Percentiles rank a stretch among this genome's conserved stretches.
These are phyloP conservation scores for Diplodia sapinea DNA, from an alignment of 2,329 filamentous ascomycete genomes.

Conservation along the genomic window DNA sequence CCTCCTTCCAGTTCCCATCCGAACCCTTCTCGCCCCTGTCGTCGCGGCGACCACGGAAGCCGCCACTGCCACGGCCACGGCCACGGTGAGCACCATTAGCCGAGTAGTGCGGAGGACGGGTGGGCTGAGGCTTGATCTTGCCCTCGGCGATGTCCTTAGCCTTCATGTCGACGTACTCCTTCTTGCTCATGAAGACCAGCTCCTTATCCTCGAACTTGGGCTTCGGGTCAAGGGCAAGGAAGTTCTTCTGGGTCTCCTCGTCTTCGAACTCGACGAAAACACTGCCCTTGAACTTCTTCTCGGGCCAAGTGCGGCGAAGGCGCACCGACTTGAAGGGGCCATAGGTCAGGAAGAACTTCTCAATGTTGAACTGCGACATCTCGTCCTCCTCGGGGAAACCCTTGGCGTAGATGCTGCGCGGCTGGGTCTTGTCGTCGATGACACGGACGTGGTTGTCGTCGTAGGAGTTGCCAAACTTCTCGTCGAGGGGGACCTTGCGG, in stretches of 20 bases:
- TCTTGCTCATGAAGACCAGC: conserved; percentile 85
- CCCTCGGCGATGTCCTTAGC: conserved; percentile 52
- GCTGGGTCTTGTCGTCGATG: conserved; percentile 69
- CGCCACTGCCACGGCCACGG: conserved; percentile 41
- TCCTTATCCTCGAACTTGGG: conserved; percentile 84
- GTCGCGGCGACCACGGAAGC: conserved; percentile 36
- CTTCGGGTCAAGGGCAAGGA: conserved; percentile 78
- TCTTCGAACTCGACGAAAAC: conserved; percentile 92
- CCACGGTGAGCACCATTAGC: conserved; percentile 36
- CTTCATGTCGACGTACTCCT: conserved; percentile 71
- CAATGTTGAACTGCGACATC: conserved; percentile 89
- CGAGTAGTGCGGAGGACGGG: conserved; percentile 32
- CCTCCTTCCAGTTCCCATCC: conserved; percentile 36
- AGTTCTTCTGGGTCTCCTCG: conserved; percentile 78
- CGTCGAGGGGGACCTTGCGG: conserved; percentile 70
- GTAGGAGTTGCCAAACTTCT: conserved; percentile 54
- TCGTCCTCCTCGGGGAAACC: conserved; percentile 87
- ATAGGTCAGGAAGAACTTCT: conserved; percentile 84
- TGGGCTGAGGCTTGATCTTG: conserved; percentile 43
- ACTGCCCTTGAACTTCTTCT: conserved; percentile 88
- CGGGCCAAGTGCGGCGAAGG: conserved; percentile 74
- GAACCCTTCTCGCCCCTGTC: conserved; percentile 37
- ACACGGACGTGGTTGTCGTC: conserved; percentile 61
- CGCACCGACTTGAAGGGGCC: conserved; percentile 82
- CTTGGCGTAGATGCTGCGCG: conserved; percentile 86